phyloP scores from a whole-genome alignment of 75 land plant species.

The Pinus albicaulis region DNA sequence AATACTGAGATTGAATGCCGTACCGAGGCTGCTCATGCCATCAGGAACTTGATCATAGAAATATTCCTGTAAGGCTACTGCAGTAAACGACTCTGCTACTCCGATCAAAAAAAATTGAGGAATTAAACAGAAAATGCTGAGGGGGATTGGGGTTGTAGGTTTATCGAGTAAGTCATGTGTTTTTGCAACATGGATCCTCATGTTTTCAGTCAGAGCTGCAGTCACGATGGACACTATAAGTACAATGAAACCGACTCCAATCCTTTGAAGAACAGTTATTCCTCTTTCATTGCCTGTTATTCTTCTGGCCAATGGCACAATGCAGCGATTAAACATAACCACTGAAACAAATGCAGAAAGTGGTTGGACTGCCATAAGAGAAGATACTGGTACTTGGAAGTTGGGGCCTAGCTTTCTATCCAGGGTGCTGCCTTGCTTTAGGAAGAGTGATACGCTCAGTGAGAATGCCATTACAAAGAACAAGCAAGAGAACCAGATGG shows the following conservation, averaged over 20 bases:
- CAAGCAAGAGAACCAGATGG: constrained; percentile 35
- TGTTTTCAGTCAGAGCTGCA: constrained; percentile 33
- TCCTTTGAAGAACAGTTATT: constrained; percentile 31
- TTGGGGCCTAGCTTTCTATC: constrained; percentile 16
- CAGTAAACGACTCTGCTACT: constrained; percentile 33
- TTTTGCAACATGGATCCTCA: constrained; percentile 18
- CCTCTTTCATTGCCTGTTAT: constrained; percentile 16
- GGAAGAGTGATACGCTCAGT: constrained; percentile 34
- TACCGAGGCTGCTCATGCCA: constrained; percentile 43
- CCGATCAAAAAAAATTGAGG: constrained; percentile 41
- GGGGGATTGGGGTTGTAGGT: constrained; percentile 20
- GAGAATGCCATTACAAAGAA: constrained; percentile 28
- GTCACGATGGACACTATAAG: constrained; percentile 12
- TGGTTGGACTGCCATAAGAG: constrained; percentile 22
- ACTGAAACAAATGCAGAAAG: constrained; percentile 15
- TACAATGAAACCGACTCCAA: constrained; percentile 18
- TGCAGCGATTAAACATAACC: constrained; percentile 22
- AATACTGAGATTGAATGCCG: constrained; percentile 30
- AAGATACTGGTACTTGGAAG: constrained; percentile 21
- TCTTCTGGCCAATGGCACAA: constrained; percentile 19
- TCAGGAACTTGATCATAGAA: constrained; percentile 51
- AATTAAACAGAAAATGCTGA: constrained; percentile 43
- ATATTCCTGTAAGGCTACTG: constrained; percentile 37
- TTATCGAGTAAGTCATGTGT: constrained; percentile 16
- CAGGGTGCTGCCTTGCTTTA: constrained; percentile 37